phyloP scores from a whole-genome alignment of 192 early-diverging fungal species.

The Gonapodya sp. region DNA sequence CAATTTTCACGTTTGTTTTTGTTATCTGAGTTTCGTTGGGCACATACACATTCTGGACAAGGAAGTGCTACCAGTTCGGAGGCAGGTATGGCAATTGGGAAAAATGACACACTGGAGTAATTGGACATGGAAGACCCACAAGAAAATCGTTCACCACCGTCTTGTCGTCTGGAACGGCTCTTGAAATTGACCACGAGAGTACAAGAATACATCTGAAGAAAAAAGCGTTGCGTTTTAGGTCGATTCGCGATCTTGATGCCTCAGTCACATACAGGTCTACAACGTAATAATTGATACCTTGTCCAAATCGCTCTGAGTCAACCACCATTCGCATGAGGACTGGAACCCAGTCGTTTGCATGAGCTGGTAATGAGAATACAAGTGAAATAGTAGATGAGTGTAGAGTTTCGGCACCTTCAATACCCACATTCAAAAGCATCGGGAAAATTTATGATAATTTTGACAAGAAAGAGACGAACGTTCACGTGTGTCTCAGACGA shows the following conservation, averaged over 20 bases:
- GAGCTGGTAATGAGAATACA: not conserved
- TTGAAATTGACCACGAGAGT: not conserved
- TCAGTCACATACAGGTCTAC: not conserved
- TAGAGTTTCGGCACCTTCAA: not conserved
- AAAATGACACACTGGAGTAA: no score
- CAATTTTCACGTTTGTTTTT: not conserved
- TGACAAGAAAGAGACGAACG: conserved; percentile 52
- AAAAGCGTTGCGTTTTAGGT: no score
- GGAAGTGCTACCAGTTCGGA: not conserved
- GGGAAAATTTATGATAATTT: conserved; percentile 53
- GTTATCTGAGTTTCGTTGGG: not conserved
- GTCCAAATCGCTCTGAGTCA: not conserved
- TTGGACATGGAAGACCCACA: no score
- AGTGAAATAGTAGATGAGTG: not conserved
- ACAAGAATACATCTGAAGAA: not conserved
- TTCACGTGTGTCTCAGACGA: conserved; percentile 38
- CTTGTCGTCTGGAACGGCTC: not conserved
- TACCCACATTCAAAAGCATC: conserved; percentile 33
- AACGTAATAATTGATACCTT: not conserved
- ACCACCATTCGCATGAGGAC: not conserved
- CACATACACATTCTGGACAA: not conserved
- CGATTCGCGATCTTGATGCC: no score
- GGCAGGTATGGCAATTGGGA: not conserved
- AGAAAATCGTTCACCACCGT: not conserved
- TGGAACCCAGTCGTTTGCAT: not conserved